These are phyloP conservation scores for Zychaea mexicana DNA, from an alignment of 371 early-diverging fungal species.

Conservation along the genomic window DNA sequence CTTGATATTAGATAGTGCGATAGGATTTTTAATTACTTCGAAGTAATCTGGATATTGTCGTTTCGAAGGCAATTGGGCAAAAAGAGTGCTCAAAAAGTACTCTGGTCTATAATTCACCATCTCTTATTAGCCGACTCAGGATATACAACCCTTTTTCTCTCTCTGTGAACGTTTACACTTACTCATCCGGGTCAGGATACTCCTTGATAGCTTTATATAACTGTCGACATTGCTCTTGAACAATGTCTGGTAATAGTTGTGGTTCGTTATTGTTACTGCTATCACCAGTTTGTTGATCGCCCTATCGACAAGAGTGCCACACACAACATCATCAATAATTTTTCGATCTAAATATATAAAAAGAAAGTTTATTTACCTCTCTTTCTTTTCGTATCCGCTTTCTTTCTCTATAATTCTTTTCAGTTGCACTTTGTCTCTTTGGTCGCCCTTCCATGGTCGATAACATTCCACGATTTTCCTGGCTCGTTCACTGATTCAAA, in stretches of 20 bases:
- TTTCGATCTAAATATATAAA: too few relatives aligned
- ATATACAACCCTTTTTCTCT: too few relatives aligned
- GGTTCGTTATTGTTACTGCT: background rate
- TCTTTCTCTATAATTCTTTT: conserved; percentile 27
- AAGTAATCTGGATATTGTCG: conserved; percentile 91
- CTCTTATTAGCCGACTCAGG: too few relatives aligned
- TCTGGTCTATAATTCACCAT: conserved; percentile 11
- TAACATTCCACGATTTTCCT: conserved; percentile 8
- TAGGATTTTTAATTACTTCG: conserved; percentile 82
- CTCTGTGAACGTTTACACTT: conserved; percentile 2
- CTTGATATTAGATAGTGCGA: conserved; percentile 75
- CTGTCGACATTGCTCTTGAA: conserved; percentile 20
- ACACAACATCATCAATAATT: too few relatives aligned
- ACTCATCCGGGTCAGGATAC: conserved; percentile 43
- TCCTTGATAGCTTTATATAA: conserved; percentile 34
- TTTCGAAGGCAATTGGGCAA: conserved; percentile 76
- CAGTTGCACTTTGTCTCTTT: conserved; percentile 25
- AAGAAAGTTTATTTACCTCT: too few relatives aligned
- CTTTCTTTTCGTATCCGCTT: conserved; percentile 23
- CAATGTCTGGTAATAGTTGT: background rate
- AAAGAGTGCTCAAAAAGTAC: conserved; percentile 65
- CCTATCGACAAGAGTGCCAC: too few relatives aligned
- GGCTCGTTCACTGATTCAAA: too few relatives aligned
- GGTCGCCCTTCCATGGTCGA: conserved; percentile 15
- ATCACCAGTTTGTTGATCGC: background rate